Evolutionary conservation across 2,329 filamentous ascomycete species (phyloP).

Genomic region (Madurella mycetomatis): DNA sequence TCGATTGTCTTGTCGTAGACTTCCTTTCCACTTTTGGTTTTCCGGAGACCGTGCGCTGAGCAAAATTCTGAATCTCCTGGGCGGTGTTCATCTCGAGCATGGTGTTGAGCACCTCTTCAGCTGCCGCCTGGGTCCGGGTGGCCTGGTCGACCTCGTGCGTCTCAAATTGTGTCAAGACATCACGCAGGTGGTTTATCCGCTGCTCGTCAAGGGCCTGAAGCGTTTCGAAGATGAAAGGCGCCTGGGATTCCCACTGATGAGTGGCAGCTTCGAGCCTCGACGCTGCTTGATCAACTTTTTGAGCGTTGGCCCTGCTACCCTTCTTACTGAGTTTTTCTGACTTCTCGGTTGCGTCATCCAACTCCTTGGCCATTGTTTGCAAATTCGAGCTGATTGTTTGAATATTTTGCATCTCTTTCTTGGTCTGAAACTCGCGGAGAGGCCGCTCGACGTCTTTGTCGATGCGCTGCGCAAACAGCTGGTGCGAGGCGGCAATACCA

Average conservation of each 20-base stretch:
- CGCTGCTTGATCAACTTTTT: slow-evolving; percentile 71
- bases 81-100: slow-evolving; percentile 83
- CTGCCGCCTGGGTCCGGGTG: slow-evolving; percentile 67
- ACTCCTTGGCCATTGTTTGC: slow-evolving; percentile 71
- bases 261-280: slow-evolving; percentile 71
- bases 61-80: slow-evolving; percentile 78
- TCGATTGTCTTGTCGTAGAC: slow-evolving; percentile 39
- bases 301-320: slow-evolving; percentile 68
- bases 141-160: slow-evolving; percentile 89
- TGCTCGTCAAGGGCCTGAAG: slow-evolving; percentile 88
- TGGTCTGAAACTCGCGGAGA: slow-evolving; percentile 68
- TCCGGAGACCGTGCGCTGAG: slow-evolving; percentile 41
- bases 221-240: slow-evolving; percentile 90
- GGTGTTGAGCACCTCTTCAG: slow-evolving; percentile 74
- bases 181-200: slow-evolving; percentile 82
- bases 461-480: slow-evolving; percentile 73
- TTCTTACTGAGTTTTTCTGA: slow-evolving; percentile 80
- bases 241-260: slow-evolving; percentile 88
- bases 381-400: slow-evolving; percentile 78
- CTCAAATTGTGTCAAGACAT: slow-evolving; percentile 85
- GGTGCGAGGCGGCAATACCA: slow-evolving; percentile 76
- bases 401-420: slow-evolving; percentile 77
- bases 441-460: slow-evolving; percentile 84
- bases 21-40: slow-evolving; percentile 40
- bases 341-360: slow-evolving; percentile 79